These are phyloP conservation scores for Colletotrichum musicola DNA, from an alignment of 2,329 filamentous ascomycete genomes.

Conservation along the genomic window DNA sequence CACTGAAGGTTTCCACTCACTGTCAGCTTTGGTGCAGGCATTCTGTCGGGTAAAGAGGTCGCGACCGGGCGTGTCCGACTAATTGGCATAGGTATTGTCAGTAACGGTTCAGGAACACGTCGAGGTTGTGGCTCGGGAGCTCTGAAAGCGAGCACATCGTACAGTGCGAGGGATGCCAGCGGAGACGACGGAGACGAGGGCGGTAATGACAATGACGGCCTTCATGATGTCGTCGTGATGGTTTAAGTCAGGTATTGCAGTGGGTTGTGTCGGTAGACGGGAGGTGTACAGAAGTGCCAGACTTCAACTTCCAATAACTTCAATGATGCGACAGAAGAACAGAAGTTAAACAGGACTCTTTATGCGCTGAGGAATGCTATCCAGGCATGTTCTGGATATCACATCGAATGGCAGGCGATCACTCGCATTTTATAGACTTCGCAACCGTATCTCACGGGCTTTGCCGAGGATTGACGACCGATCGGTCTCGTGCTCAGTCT, in stretches of 20 bases:
- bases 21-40: background rate
- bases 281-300: background rate
- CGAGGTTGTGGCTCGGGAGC: too few relatives aligned
- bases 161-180: background rate
- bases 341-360: too few relatives aligned
- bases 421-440: background rate
- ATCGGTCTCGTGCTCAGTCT: too few relatives aligned
- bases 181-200: background rate
- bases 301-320: background rate
- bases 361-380: too few relatives aligned
- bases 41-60: background rate
- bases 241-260: too few relatives aligned
- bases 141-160: background rate
- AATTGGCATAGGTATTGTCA: background rate
- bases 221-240: background rate
- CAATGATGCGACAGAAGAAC: too few relatives aligned
- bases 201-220: background rate
- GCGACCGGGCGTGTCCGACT: background rate
- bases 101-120: too few relatives aligned
- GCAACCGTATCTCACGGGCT: background rate
- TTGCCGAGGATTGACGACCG: background rate
- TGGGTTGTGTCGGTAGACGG: fast-evolving
- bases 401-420: background rate
- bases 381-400: too few relatives aligned
- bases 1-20: background rate